Percentiles rank a stretch among this genome's conserved stretches.
Evolutionary conservation across 2,329 filamentous ascomycete species (phyloP).

Genomic region (Aspergillus sp.): DNA sequence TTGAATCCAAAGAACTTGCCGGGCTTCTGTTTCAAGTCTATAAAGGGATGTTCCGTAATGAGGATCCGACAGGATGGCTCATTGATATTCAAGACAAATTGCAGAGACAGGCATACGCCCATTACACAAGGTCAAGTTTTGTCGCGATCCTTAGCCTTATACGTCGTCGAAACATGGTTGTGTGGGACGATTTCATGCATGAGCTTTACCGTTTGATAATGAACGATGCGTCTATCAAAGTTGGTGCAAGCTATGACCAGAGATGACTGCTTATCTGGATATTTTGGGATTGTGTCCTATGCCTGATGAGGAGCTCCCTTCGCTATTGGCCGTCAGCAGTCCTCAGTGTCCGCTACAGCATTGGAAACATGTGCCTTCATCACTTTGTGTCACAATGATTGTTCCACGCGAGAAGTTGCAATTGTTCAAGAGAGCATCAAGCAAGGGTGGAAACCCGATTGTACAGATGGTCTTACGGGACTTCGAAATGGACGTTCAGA

Average conservation of each 20-base stretch:
- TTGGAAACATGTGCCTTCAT: background rate
- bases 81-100: background rate
- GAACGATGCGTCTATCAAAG: background rate
- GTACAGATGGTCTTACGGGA: background rate
- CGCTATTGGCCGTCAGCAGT: background rate
- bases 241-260: background rate
- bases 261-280: background rate
- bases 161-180: background rate
- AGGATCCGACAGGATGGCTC: background rate
- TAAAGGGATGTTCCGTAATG: no score
- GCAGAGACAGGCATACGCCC: conserved; percentile 4
- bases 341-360: background rate
- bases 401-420: background rate
- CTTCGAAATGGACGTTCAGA: background rate
- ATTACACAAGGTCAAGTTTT: background rate
- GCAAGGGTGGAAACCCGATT: background rate
- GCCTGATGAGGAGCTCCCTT: background rate
- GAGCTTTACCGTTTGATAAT: background rate
- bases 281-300: background rate
- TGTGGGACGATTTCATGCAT: background rate
- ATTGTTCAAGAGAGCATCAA: background rate
- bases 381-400: background rate
- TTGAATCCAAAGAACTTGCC: background rate
- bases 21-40: no score
- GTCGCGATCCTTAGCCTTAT: background rate